A percentile compares a stretch with the other conserved stretches of the same genome.
phyloP scores from a whole-genome alignment of 257 asterid genomes.

The Hygrophila difformis region DNA sequence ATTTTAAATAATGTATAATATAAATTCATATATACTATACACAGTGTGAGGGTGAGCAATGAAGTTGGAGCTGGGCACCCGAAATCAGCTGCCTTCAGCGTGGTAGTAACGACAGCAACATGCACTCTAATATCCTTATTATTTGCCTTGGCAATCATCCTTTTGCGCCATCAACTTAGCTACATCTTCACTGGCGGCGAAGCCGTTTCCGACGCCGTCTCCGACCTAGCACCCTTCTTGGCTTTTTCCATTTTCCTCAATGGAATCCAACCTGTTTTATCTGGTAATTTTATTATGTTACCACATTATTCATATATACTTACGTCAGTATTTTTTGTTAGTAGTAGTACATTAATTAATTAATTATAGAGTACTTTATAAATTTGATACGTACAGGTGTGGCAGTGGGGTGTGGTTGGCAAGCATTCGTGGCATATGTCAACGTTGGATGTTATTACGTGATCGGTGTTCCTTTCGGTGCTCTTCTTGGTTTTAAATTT shows the following conservation, averaged over 20 bases:
- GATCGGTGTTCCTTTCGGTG: too few relatives aligned
- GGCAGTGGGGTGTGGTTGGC: too few relatives aligned
- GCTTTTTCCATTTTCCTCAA: slow-evolving; percentile 48
- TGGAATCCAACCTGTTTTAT: slow-evolving; percentile 65
- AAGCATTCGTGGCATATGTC: too few relatives aligned
- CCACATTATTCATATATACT: not conserved
- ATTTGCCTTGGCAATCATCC: slow-evolving; percentile 18
- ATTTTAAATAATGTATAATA: too few relatives aligned
- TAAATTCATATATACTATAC: not conserved
- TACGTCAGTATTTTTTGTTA: too few relatives aligned
- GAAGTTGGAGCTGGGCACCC: slow-evolving; percentile 78
- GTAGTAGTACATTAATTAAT: too few relatives aligned
- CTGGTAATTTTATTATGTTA: slow-evolving; percentile 27
- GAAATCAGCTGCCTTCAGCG: slow-evolving; percentile 61
- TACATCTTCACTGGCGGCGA: slow-evolving; percentile 48
- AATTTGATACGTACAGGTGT: too few relatives aligned
- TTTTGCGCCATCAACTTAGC: slow-evolving; percentile 42
- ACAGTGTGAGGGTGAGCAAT: slow-evolving; percentile 60
- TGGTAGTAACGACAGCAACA: slow-evolving; percentile 33
- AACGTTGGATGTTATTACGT: too few relatives aligned
- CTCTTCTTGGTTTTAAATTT: too few relatives aligned
- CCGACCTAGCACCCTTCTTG: slow-evolving; percentile 49
- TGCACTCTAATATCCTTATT: slow-evolving; percentile 26
- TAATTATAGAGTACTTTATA: too few relatives aligned
- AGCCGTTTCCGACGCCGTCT: slow-evolving; percentile 43